Conservation (phyloP, 495 filamentous ascomycete genomes). For the Daldinia grandis region DNA sequence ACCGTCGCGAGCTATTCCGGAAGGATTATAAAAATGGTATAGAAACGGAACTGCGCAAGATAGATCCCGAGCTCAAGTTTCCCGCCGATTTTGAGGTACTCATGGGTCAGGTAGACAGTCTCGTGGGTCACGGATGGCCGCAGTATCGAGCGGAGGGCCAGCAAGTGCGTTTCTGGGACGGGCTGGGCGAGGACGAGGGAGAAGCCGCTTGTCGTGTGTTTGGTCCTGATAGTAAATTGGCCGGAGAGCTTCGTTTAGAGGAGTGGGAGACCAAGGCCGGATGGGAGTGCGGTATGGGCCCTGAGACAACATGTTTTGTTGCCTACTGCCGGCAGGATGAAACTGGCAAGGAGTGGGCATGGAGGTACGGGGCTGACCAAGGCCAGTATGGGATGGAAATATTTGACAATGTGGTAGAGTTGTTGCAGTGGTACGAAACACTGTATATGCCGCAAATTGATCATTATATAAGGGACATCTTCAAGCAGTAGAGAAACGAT, state of each 20-base stretch:
- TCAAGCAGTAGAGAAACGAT: neutral
- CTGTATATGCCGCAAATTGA: constrained; percentile 4
- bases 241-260: neutral
- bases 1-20: neutral
- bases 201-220: neutral
- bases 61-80: neutral
- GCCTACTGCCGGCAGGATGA: constrained; percentile 18
- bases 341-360: constrained; percentile 5
- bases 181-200: constrained; percentile 1
- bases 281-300: constrained; percentile 21
- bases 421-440: constrained; percentile 16
- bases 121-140: constrained; percentile 23
- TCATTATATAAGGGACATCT: neutral
- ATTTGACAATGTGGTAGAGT: constrained; percentile 21
- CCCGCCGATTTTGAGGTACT: neutral
- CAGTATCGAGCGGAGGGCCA: constrained; percentile 12
- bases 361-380: constrained; percentile 17
- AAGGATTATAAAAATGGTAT: constrained; percentile 2
- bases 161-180: constrained; percentile 23
- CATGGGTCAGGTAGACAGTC: constrained; percentile 10
- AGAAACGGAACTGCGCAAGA: neutral
- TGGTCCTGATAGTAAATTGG: constrained; percentile 3
- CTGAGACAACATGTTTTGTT: constrained; percentile 14
- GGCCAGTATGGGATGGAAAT: constrained; percentile 19
- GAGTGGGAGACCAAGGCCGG: constrained; percentile 8